These are phyloP conservation scores for Exidia glandulosa DNA, from an alignment of 768 basidiomycete species.

Conservation along the genomic window DNA sequence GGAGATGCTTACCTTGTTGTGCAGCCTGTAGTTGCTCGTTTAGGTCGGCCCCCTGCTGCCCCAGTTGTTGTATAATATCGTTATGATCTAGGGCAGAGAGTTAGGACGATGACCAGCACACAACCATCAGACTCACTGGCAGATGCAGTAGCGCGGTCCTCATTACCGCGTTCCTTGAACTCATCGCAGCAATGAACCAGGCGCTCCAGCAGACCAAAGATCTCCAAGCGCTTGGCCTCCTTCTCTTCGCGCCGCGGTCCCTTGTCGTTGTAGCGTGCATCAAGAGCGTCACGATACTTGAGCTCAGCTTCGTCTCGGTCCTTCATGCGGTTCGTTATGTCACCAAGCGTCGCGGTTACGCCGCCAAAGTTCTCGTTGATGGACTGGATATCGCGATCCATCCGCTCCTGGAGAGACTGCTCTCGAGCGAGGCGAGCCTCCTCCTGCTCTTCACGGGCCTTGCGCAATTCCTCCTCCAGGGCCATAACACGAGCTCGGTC, in stretches of 20 bases:
- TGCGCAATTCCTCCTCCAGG: constrained; percentile 28
- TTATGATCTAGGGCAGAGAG: constrained; percentile 37
- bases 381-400: constrained; percentile 38
- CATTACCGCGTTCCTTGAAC: constrained; percentile 40
- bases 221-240: constrained; percentile 41
- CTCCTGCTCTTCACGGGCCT: constrained; percentile 49
- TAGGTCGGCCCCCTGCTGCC: constrained; percentile 48
- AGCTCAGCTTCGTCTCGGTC: constrained; percentile 45
- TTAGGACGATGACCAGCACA: constrained; percentile 9
- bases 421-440: constrained; percentile 49
- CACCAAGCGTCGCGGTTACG: constrained; percentile 48
- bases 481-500: constrained; percentile 38
- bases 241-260: constrained; percentile 45
- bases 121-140: constrained; percentile 27
- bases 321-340: constrained; percentile 64
- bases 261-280: constrained; percentile 57
- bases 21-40: constrained; percentile 42
- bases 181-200: constrained; percentile 45
- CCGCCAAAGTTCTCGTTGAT: constrained; percentile 17
- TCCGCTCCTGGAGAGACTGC: constrained; percentile 41
- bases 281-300: constrained; percentile 44
- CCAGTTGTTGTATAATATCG: constrained; percentile 46
- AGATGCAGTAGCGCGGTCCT: constrained; percentile 39
- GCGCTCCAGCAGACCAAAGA: constrained; percentile 51
- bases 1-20: constrained; percentile 8